These are phyloP conservation scores for Apocynum venetum DNA, from an alignment of 257 asterid genomes.

Conservation along the genomic window DNA sequence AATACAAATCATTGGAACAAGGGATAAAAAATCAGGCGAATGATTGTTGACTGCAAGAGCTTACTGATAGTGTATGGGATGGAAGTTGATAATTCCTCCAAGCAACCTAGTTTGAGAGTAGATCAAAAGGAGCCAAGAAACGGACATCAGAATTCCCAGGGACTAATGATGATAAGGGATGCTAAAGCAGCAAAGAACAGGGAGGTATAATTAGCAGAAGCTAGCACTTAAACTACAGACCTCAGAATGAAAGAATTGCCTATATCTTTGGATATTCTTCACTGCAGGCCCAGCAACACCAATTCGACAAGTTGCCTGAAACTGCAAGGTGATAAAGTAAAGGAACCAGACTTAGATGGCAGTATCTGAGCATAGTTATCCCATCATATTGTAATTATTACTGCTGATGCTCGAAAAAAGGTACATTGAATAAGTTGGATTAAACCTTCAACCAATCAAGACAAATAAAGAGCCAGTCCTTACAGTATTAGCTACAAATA, in stretches of 20 bases:
- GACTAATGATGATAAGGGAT: not conserved
- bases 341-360: not conserved
- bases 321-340: constrained; percentile 33
- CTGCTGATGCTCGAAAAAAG: not conserved
- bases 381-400: not conserved
- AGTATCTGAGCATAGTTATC: not conserved
- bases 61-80: constrained; percentile 43
- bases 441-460: not conserved
- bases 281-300: constrained; percentile 28
- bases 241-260: constrained; percentile 40
- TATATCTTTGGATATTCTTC: constrained; percentile 37
- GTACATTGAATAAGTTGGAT: not conserved
- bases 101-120: constrained; percentile 36
- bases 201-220: not conserved
- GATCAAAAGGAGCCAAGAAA: constrained; percentile 13
- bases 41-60: constrained; percentile 19
- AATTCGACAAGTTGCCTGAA: constrained; percentile 26
- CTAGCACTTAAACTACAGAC: constrained; percentile 30
- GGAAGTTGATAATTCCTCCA: constrained; percentile 41
- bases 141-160: constrained; percentile 1
- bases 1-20: not conserved
- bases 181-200: constrained; percentile 3
- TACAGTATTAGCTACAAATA: not conserved
- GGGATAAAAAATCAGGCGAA: not conserved
- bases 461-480: not conserved